These are phyloP conservation scores for Populus hybrid DNA, from an alignment of 441 rosid genomes.

Conservation along the genomic window DNA sequence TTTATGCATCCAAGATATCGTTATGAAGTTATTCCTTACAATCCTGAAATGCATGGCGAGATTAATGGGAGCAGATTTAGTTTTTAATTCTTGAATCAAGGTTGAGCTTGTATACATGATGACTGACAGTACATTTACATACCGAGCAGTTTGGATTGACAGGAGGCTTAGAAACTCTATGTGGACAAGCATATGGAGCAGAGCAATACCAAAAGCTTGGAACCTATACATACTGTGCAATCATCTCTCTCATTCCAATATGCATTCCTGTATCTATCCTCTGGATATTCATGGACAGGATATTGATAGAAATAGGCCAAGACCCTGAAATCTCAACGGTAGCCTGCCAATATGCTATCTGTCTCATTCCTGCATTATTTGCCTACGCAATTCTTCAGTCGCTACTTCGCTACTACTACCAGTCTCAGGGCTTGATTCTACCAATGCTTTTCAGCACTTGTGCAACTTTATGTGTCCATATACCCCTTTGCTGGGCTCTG, in stretches of 20 bases:
- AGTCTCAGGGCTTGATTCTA: constrained; percentile 40
- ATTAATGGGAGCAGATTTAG: not conserved
- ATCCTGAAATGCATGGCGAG: not conserved
- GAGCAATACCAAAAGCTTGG: constrained; percentile 42
- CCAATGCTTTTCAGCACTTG: constrained; percentile 40
- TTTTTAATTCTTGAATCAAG: not conserved
- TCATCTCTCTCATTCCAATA: constrained; percentile 33
- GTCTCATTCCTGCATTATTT: constrained; percentile 51
- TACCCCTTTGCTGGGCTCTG: constrained; percentile 52
- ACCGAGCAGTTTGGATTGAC: constrained; percentile 45
- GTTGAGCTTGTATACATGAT: not conserved
- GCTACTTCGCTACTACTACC: constrained; percentile 41
- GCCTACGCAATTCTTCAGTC: constrained; percentile 43
- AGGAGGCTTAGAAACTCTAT: constrained; percentile 58
- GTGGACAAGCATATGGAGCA: constrained; percentile 75
- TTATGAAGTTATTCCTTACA: too few species aligned
- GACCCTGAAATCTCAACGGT: constrained; percentile 39
- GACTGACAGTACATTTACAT: not conserved
- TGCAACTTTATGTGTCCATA: constrained; percentile 40
- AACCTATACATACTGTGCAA: constrained; percentile 41
- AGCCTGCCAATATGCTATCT: constrained; percentile 42
- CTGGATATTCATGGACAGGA: constrained; percentile 55
- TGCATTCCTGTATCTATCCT: constrained; percentile 43
- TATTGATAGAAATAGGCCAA: constrained; percentile 44
- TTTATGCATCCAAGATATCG: too few species aligned